A percentile compares a stretch with the other conserved stretches of the same genome.
Conservation (phyloP, 2,329 filamentous ascomycete species). For the Lasiodiplodia citricola region DNA sequence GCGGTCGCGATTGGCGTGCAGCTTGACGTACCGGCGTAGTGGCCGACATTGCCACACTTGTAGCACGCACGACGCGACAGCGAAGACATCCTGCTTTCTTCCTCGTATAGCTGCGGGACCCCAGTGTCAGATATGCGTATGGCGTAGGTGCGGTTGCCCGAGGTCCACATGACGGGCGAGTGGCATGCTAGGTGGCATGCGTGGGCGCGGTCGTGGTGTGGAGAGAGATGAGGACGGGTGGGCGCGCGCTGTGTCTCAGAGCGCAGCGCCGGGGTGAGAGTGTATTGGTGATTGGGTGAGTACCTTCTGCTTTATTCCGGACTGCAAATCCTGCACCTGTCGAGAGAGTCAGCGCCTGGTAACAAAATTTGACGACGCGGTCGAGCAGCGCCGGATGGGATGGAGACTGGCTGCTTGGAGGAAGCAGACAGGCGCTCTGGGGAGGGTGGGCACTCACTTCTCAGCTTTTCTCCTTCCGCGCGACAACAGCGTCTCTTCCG, state of each 20-base stretch:
- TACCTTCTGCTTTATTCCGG: constrained; percentile 37
- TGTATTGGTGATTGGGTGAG: constrained; percentile 11
- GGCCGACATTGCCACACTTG: constrained; percentile 59
- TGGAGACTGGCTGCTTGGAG: background rate
- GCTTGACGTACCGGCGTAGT: constrained; percentile 56
- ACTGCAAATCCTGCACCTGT: constrained; percentile 43
- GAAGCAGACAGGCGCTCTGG: constrained; percentile 23
- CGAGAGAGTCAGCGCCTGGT: constrained; percentile 33
- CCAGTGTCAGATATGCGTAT: constrained; percentile 30
- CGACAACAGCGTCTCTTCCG: constrained; percentile 23
- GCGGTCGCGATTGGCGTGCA: constrained; percentile 29
- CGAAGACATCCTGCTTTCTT: constrained; percentile 52
- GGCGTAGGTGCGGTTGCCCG: constrained; percentile 34
- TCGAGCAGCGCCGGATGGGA: constrained; percentile 29
- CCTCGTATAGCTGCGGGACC: constrained; percentile 34
- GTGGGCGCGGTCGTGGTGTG: background rate
- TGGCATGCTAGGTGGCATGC: constrained; percentile 29
- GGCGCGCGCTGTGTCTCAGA: constrained; percentile 4
- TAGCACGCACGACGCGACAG: constrained; percentile 60
- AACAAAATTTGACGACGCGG: constrained; percentile 31
- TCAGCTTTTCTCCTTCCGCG: constrained; percentile 24
- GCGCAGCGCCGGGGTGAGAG: background rate
- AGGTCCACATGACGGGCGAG: constrained; percentile 23
- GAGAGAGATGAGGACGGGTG: background rate
- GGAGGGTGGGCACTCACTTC: constrained; percentile 19